A percentile compares a stretch with the other conserved stretches of the same genome.
Evolutionary conservation across 352 stramenopile species (phyloP).

Genomic region (Phytophthora idaei): DNA sequence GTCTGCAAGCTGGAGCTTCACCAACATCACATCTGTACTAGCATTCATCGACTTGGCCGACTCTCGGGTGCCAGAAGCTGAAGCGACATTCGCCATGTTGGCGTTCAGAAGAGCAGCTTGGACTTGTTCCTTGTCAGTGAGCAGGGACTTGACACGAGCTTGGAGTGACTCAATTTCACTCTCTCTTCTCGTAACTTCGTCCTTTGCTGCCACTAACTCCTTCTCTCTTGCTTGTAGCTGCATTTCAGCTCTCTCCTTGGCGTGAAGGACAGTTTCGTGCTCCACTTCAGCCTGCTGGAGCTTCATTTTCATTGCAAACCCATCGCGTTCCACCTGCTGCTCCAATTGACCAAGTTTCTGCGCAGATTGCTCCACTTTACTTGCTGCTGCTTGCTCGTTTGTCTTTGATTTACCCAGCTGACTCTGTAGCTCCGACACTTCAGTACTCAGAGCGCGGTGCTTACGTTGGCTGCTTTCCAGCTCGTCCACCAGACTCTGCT

Average conservation of each 20-base stretch:
- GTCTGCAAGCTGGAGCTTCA: conserved; percentile 66
- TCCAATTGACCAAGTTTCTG: conserved; percentile 38
- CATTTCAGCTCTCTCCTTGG: conserved; percentile 36
- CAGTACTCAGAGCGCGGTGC: conserved; percentile 21
- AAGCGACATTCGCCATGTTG: conserved; percentile 32
- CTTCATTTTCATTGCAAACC: conserved; percentile 41
- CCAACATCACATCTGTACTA: conserved; percentile 55
- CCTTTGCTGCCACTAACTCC: conserved; percentile 31
- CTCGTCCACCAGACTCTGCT: conserved; percentile 40
- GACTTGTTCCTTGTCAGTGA: conserved; percentile 47
- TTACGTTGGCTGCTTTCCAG: conserved; percentile 37
- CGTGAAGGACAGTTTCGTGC: conserved; percentile 23
- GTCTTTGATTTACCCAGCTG: conserved; percentile 47
- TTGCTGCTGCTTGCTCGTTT: conserved; percentile 44
- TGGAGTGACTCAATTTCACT: conserved; percentile 39
- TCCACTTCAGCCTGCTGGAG: conserved; percentile 45
- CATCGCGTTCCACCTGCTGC: conserved; percentile 46
- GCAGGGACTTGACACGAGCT: conserved; percentile 37
- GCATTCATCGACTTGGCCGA: conserved; percentile 16
- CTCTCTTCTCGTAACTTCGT: conserved; percentile 28
- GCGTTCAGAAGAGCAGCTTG: conserved; percentile 40
- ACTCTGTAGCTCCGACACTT: conserved; percentile 40
- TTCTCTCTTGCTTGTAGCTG: conserved; percentile 44
- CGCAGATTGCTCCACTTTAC: conserved; percentile 35
- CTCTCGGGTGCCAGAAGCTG: conserved; percentile 17